phyloP scores from a whole-genome alignment of 192 early-diverging fungal genomes.

The Geranomyces michiganensis region DNA sequence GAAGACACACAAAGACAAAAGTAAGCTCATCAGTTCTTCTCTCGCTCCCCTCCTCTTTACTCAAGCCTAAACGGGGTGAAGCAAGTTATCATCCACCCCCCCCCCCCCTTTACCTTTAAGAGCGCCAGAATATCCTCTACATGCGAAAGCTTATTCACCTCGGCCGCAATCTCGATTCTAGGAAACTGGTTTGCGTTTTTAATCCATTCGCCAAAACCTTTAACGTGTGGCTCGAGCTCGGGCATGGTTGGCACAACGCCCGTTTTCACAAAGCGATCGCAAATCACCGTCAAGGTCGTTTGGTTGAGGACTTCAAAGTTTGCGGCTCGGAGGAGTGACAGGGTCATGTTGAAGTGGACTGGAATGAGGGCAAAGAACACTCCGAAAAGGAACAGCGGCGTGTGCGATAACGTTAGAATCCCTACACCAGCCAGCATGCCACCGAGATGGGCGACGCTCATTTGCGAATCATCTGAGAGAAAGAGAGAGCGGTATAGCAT shows the following conservation, averaged over 20 bases:
- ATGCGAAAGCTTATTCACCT: slow-evolving; percentile 19
- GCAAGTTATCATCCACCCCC: no score
- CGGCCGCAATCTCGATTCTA: slow-evolving; percentile 50
- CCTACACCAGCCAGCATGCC: slow-evolving; percentile 65
- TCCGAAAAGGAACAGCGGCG: slow-evolving; percentile 57
- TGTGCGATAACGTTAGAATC: slow-evolving; percentile 56
- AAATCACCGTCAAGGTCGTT: slow-evolving; percentile 59
- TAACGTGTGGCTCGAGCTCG: slow-evolving; percentile 45
- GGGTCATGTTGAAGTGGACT: slow-evolving; percentile 59
- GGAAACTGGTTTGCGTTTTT: slow-evolving; percentile 38
- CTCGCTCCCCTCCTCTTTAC: no score
- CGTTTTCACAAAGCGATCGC: slow-evolving; percentile 51
- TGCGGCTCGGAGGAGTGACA: slow-evolving; percentile 57
- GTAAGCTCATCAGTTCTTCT: not conserved
- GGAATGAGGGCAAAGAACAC: slow-evolving; percentile 57
- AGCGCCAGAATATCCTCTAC: not conserved
- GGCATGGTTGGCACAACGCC: slow-evolving; percentile 48
- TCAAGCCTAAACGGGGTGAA: no score
- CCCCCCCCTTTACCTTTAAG: not conserved
- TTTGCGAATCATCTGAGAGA: slow-evolving; percentile 60
- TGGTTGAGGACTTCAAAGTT: slow-evolving; percentile 71
- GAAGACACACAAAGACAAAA: slow-evolving; percentile 3
- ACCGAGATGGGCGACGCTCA: slow-evolving; percentile 65
- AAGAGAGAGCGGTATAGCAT: not conserved
- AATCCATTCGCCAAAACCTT: slow-evolving; percentile 67